Evolutionary conservation across 306 rosid genomes (phyloP).

Genomic region (Pachyrhizus erosus): DNA sequence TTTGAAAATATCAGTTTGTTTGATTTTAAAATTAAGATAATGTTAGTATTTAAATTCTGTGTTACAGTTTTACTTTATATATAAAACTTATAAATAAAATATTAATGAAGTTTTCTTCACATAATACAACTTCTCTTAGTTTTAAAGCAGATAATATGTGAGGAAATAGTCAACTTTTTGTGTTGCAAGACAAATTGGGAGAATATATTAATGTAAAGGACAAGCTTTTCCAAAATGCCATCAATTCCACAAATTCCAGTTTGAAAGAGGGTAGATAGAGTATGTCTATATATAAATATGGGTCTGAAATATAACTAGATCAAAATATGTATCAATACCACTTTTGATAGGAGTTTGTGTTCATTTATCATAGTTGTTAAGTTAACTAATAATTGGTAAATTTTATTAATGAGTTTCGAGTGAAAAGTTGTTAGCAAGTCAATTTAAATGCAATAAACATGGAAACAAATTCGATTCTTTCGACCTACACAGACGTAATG

Average conservation of each 20-base stretch:
- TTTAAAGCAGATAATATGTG: too few relatives aligned
- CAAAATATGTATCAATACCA: background rate
- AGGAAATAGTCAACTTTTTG: background rate
- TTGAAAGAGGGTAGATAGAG: background rate
- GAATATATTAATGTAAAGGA: too few relatives aligned
- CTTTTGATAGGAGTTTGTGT: background rate
- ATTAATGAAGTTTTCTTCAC: too few relatives aligned
- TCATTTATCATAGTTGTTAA: background rate
- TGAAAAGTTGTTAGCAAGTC: background rate
- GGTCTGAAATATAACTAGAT: background rate
- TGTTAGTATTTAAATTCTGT: too few relatives aligned
- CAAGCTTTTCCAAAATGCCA: background rate
- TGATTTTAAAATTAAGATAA: too few relatives aligned
- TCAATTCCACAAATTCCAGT: background rate
- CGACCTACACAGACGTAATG: background rate
- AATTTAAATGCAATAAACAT: background rate
- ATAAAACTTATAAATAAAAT: too few relatives aligned
- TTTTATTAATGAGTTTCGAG: background rate
- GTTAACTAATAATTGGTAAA: background rate
- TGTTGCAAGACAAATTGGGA: too few relatives aligned
- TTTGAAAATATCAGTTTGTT: too few relatives aligned
- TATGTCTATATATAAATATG: background rate
- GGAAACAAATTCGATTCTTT: background rate
- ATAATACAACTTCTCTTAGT: too few relatives aligned
- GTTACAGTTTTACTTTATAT: too few relatives aligned